phyloP scores from a whole-genome alignment of 2,329 filamentous ascomycete species.

The Ceratocystis alfenasii region DNA sequence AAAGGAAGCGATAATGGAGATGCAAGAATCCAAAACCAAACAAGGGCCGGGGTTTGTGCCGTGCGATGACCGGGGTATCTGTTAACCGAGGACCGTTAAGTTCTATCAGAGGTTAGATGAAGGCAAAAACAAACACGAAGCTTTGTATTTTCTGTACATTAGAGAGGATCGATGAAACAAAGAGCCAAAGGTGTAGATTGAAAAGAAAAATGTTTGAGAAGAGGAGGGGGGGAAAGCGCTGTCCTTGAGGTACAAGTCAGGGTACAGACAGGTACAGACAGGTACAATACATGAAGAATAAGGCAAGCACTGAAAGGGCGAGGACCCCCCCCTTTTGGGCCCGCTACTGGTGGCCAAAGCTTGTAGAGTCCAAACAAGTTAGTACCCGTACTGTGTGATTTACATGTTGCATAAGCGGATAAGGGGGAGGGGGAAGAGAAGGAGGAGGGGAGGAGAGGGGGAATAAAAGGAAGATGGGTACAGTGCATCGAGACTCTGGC shows the following conservation, averaged over 20 bases:
- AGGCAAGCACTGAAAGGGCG: neutral
- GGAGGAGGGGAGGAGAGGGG: neutral
- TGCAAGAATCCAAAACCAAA: too few species aligned
- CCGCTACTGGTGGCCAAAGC: conserved; percentile 5
- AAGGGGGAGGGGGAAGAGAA: neutral
- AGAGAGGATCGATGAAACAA: neutral
- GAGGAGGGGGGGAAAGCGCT: neutral
- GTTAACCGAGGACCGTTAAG: too few species aligned
- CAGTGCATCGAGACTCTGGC: neutral
- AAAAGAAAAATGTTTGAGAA: neutral
- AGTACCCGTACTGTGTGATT: conserved; percentile 4
- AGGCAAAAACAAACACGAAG: neutral
- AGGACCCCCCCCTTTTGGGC: neutral
- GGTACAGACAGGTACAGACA: neutral
- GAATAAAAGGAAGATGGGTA: neutral
- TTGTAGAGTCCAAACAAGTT: conserved; percentile 8
- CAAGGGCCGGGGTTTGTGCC: too few species aligned
- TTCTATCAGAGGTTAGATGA: neutral
- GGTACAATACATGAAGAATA: neutral
- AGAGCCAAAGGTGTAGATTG: neutral
- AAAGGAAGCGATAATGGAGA: too few species aligned
- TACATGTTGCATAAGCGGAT: conserved; percentile 10
- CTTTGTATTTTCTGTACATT: neutral
- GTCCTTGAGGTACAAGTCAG: neutral
- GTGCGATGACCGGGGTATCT: too few species aligned